Evolutionary conservation across 495 filamentous ascomycete genomes (phyloP).

Genomic region (Haplographium delicatum): DNA sequence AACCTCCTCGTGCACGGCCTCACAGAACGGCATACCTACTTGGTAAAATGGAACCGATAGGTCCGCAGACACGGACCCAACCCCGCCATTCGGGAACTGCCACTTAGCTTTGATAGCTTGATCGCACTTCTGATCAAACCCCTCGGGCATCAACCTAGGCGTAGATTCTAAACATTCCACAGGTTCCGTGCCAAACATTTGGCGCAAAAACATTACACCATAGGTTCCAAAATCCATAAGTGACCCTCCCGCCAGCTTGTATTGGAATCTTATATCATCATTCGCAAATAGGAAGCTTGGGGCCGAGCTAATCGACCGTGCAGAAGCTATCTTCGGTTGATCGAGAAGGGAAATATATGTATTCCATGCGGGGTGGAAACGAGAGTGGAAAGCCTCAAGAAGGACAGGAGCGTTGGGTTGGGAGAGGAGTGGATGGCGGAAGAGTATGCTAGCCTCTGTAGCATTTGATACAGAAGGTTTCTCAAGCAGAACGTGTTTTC

Average conservation of each 20-base stretch:
- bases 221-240: slow-evolving; percentile 56
- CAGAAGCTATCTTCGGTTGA: slow-evolving; percentile 33
- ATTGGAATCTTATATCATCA: slow-evolving; percentile 53
- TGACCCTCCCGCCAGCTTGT: slow-evolving; percentile 49
- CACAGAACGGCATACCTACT: slow-evolving; percentile 5
- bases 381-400: slow-evolving; percentile 55
- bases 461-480: slow-evolving; percentile 50
- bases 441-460: slow-evolving; percentile 40
- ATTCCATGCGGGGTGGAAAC: slow-evolving; percentile 52
- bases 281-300: slow-evolving; percentile 26
- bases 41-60: slow-evolving; percentile 23
- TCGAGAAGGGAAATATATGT: slow-evolving; percentile 41
- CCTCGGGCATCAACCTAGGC: slow-evolving; percentile 8
- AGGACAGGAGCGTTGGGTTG: slow-evolving; percentile 34
- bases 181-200: slow-evolving; percentile 16
- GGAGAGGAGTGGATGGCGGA: slow-evolving; percentile 33
- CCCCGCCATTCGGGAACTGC: slow-evolving; percentile 38
- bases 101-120: slow-evolving; percentile 36
- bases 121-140: slow-evolving; percentile 32
- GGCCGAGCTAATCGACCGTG: slow-evolving; percentile 25
- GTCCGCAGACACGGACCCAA: slow-evolving; percentile 34
- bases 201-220: slow-evolving; percentile 29
- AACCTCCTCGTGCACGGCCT: slow-evolving; percentile 28
- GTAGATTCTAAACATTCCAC: slow-evolving; percentile 15
- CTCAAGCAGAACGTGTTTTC: slow-evolving; percentile 57